Base-by-base conservation (phyloP, 164 flowering plant genomes). In the Litsea cubeba region DNA sequence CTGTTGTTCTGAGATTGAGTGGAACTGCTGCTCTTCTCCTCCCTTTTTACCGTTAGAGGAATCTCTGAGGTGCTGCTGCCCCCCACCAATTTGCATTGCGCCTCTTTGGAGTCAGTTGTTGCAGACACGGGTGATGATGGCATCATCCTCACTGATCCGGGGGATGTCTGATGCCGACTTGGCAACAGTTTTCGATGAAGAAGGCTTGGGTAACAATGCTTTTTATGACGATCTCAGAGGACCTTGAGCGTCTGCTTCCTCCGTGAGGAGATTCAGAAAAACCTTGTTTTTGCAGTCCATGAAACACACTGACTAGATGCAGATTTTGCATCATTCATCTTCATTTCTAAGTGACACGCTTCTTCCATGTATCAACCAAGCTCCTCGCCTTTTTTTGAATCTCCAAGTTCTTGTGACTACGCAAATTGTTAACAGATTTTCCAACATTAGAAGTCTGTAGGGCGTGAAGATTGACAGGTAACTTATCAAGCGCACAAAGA, bases 281-380 rank as follows among this genome's bases (percentile, higher is more conserved):
- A 2, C 83, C 80, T n/a, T 15, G 89, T 72, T 72, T 86, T 89
- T 26, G 86, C 82, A 68, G 90, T 80, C 94, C 93, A 91, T 14
- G 89, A 72, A 73, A 79, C 91, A 74, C 80, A 83, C 73, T 80
- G 93, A 70, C 62, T 81, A 1, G 87, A 79, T 24, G 88, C 91
- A 80, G 97, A 85, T 74, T 91, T 94, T 20, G 88, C 89, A 82
- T 95, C 98, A 72, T 64, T 86, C 17, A 83, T 86, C 72, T 86
- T 88, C 98, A 93, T 90, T 83, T 95, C 99, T 72, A 84, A 87
- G 64, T 93, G 76, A 95, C 99, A 63, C 99, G 92, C 79, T 88
- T 95, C 89, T 95, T 95, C 99, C 99, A 95, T 17, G 92, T 95
- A 76, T 90, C 98, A 76, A 95, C 97, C 73, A 95, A 84, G 76